phyloP scores from a whole-genome alignment of 1,139 yeast genomes.

The Yamadazyma trypodendri region DNA sequence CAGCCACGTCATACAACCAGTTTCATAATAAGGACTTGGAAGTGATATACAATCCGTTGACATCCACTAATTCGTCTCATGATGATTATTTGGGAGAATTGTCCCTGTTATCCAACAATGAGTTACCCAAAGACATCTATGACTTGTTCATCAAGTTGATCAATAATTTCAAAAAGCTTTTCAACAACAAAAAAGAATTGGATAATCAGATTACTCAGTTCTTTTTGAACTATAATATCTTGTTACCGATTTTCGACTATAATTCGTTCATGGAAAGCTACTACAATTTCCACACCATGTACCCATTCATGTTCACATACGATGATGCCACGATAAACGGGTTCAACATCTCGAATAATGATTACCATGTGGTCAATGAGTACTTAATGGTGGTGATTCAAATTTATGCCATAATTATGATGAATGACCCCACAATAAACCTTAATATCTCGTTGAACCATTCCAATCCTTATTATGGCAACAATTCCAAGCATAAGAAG shows the following conservation, averaged over 20 bases:
- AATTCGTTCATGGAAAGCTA: constrained; percentile 56
- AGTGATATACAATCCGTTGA: constrained; percentile 44
- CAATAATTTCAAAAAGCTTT: constrained; percentile 46
- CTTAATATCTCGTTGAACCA: constrained; percentile 42
- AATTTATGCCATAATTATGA: constrained; percentile 47
- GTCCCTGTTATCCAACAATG: constrained; percentile 20
- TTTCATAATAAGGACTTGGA: constrained; percentile 43
- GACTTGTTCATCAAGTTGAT: constrained; percentile 47
- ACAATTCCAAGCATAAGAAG: constrained; percentile 17
- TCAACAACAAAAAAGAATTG: constrained; percentile 43
- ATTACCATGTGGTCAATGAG: constrained; percentile 50
- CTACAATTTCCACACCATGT: constrained; percentile 57
- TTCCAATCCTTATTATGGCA: constrained; percentile 33
- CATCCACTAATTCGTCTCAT: constrained; percentile 25
- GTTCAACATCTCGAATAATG: constrained; percentile 50
- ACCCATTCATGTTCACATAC: constrained; percentile 50
- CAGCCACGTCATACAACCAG: constrained; percentile 38
- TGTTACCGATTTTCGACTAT: constrained; percentile 63
- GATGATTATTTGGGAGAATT: constrained; percentile 20
- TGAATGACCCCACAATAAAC: constrained; percentile 47
- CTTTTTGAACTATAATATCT: constrained; percentile 55
- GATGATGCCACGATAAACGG: constrained; percentile 52
- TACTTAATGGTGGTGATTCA: constrained; percentile 47
- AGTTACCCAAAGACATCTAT: constrained; percentile 42
- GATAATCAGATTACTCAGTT: constrained; percentile 54